These are phyloP conservation scores for Gossypioides kirkii DNA, from an alignment of 345 rosid species.

Conservation along the genomic window DNA sequence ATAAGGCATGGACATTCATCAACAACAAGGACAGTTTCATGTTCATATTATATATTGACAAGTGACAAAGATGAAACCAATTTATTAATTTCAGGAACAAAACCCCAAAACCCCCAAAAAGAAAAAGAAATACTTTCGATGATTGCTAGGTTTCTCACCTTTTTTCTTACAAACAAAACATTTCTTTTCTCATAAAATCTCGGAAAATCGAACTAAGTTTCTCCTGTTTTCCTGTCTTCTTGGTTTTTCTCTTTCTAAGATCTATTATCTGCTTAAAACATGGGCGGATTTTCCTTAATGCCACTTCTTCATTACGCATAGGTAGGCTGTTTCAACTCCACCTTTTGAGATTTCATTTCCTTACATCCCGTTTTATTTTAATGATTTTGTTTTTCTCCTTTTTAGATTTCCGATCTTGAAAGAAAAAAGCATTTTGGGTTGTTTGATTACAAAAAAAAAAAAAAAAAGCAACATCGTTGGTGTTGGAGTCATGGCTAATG, in stretches of 20 bases:
- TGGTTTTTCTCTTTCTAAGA: conserved; percentile 16
- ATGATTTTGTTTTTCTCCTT: conserved; percentile 36
- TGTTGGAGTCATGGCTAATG: conserved; percentile 14
- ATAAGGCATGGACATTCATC: conserved; percentile 10
- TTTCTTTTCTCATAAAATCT: conserved; percentile 24
- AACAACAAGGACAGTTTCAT: conserved; percentile 8
- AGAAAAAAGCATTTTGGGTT: not conserved
- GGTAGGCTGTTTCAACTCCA: conserved; percentile 50
- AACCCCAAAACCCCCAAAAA: not conserved
- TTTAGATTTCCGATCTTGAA: conserved; percentile 40
- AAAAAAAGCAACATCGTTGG: conserved; percentile 22
- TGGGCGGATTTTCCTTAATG: conserved; percentile 38
- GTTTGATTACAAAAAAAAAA: too few species aligned
- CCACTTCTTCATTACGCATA: conserved; percentile 35
- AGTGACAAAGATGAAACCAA: not conserved
- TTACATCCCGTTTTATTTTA: conserved; percentile 41
- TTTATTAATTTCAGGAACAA: not conserved
- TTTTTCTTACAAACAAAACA: conserved; percentile 17
- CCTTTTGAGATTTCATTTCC: conserved; percentile 48
- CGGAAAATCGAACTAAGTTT: conserved; percentile 23
- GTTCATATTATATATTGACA: not conserved
- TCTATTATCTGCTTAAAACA: conserved; percentile 47
- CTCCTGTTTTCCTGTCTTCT: not conserved
- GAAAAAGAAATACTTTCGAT: not conserved
- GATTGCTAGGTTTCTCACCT: not conserved